These are phyloP conservation scores for Clavispora asparagi DNA, from an alignment of 805 yeast species.

Conservation along the genomic window DNA sequence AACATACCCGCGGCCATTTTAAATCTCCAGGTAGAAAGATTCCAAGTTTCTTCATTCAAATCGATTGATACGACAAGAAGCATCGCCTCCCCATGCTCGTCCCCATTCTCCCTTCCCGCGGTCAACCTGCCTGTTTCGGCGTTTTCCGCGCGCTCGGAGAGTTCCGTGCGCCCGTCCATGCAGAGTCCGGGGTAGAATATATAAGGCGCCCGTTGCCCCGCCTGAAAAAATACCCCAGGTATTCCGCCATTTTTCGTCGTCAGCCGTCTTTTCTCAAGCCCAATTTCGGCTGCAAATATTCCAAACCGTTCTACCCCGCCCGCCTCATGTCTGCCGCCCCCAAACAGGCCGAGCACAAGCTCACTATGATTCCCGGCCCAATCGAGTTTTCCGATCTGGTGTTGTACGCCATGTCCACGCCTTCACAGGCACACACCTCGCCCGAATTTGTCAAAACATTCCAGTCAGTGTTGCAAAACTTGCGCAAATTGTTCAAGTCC, in stretches of 20 bases:
- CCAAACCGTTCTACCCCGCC: background rate
- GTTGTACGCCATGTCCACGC: conserved; percentile 72
- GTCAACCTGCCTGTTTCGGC: background rate
- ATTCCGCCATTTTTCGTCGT: background rate
- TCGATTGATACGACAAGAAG: no score
- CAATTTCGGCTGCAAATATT: background rate
- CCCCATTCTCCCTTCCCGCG: background rate
- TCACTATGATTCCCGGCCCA: conserved; percentile 78
- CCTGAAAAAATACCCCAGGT: background rate
- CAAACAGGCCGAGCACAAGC: conserved; percentile 40
- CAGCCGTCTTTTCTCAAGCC: background rate
- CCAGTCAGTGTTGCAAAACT: conserved; percentile 58
- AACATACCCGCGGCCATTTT: background rate
- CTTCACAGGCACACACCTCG: conserved; percentile 85
- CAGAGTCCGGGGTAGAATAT: background rate
- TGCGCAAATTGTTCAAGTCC: conserved; percentile 72
- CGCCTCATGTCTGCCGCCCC: conserved; percentile 28
- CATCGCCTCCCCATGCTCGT: background rate
- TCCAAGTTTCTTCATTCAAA: no score
- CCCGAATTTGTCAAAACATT: conserved; percentile 76
- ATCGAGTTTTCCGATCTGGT: conserved; percentile 79
- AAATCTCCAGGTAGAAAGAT: background rate
- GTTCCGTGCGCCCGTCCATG: background rate
- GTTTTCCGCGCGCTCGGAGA: background rate
- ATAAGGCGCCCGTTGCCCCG: background rate